phyloP scores from a whole-genome alignment of 1,284 basidiomycete species.

The Trichosporon coremiiforme region DNA sequence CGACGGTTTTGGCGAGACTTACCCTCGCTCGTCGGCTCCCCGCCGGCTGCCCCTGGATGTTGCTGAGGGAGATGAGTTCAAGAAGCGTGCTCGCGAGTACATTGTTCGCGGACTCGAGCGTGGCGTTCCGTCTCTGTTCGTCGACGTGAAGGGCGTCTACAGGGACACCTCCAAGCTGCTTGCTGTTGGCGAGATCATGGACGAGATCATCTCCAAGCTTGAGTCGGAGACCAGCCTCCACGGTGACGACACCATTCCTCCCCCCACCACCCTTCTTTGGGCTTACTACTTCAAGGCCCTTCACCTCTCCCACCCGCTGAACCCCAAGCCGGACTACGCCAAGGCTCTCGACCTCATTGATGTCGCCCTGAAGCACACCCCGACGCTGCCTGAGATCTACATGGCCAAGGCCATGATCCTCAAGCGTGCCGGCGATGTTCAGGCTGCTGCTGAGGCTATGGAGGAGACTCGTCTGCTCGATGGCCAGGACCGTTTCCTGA shows the following conservation, averaged over 20 bases:
- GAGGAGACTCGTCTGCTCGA: constrained; percentile 85
- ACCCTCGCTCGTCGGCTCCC: constrained; percentile 73
- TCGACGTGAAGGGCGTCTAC: constrained; percentile 88
- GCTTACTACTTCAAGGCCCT: constrained; percentile 92
- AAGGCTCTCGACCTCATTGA: constrained; percentile 71
- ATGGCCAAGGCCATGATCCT: constrained; percentile 81
- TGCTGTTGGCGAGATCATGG: constrained; percentile 71
- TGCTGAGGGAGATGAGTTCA: constrained; percentile 69
- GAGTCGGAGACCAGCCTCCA: constrained; percentile 52
- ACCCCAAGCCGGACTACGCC: constrained; percentile 56
- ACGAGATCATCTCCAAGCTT: constrained; percentile 59
- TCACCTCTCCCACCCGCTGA: constrained; percentile 71
- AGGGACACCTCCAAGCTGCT: constrained; percentile 65
- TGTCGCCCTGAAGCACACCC: constrained; percentile 75
- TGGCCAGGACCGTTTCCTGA: constrained; percentile 93
- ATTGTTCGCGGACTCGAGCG: constrained; percentile 72
- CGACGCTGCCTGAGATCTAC: constrained; percentile 88
- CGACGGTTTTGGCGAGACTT: constrained; percentile 63
- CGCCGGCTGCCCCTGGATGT: constrained; percentile 71
- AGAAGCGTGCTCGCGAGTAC: constrained; percentile 68
- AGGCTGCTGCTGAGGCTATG: constrained; percentile 73
- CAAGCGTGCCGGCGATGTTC: constrained; percentile 81
- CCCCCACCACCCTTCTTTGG: constrained; percentile 91
- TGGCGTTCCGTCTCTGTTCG: constrained; percentile 91
- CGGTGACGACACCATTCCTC: constrained; percentile 57